A percentile compares a stretch with the other conserved stretches of the same genome.
These are phyloP conservation scores for Paramecium pentaurelia DNA, from an alignment of 73 alveolate genomes.

Conservation along the genomic window DNA sequence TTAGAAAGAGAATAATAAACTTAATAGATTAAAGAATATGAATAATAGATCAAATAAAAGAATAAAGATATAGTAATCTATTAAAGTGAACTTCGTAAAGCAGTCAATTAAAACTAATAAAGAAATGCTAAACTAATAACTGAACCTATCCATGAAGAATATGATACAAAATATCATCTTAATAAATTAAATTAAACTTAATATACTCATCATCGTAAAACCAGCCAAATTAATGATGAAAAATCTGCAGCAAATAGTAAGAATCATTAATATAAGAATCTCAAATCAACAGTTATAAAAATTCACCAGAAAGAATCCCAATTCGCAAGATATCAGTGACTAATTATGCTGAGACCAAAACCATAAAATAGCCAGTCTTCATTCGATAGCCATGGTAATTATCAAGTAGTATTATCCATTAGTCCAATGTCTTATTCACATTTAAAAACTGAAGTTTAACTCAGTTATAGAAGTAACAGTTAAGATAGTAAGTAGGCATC, in stretches of 20 bases:
- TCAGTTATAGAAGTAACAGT: slow-evolving; percentile 9
- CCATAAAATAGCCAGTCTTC: neutral
- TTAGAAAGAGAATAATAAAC: neutral
- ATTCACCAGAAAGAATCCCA: neutral
- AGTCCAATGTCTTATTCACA: neutral
- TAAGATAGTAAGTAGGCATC: neutral
- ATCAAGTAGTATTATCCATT: neutral
- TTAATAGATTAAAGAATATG: neutral
- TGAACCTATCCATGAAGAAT: neutral
- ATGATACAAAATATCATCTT: neutral
- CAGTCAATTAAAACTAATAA: neutral
- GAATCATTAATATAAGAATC: neutral
- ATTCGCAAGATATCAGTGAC: neutral
- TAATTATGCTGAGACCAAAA: neutral
- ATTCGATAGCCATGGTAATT: neutral
- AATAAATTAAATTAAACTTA: neutral
- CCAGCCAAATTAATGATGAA: neutral
- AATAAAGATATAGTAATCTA: neutral
- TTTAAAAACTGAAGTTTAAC: neutral
- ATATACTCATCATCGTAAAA: neutral
- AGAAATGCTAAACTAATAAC: neutral
- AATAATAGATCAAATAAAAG: neutral
- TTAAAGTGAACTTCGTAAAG: slow-evolving; percentile 13
- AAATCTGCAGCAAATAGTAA: neutral
- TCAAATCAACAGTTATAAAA: neutral